phyloP scores from a whole-genome alignment of 139 green algal species.

The Picochlorum sp. region DNA sequence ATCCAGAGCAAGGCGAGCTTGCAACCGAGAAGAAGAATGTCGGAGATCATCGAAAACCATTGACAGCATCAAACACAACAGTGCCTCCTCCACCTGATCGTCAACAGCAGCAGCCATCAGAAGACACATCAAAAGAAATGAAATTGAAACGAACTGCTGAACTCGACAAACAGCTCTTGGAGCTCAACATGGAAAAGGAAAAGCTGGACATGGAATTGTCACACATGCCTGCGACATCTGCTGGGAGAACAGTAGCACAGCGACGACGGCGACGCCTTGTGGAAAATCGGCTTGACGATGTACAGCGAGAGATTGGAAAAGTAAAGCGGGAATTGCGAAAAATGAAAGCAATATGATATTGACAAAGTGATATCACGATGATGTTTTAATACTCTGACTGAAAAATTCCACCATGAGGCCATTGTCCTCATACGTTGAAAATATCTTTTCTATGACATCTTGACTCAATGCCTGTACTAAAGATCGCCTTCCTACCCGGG shows the following conservation, averaged over 20 bases:
- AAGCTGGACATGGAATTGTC: conserved; percentile 1
- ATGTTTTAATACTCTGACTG: background rate
- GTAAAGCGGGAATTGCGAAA: background rate
- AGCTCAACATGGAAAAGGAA: conserved; percentile 1
- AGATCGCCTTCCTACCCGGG: background rate
- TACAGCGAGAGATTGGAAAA: background rate
- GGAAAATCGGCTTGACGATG: background rate
- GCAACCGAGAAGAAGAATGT: too few relatives aligned
- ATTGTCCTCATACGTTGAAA: background rate
- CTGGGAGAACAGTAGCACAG: background rate
- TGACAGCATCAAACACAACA: background rate
- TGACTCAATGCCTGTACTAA: background rate
- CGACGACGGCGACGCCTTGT: background rate
- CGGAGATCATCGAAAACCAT: too few relatives aligned
- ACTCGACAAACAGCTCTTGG: conserved; percentile 1
- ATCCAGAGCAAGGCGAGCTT: too few relatives aligned
- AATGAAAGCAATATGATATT: conserved; percentile 1
- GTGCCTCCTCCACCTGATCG: background rate
- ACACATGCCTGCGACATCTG: background rate
- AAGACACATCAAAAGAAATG: background rate
- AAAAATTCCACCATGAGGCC: background rate
- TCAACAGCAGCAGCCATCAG: background rate
- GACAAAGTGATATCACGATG: too few relatives aligned
- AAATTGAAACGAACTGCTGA: background rate
- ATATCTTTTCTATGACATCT: background rate